A percentile compares a stretch with the other conserved stretches of the same genome.
Evolutionary conservation across 2,329 filamentous ascomycete genomes (phyloP).

Genomic region (Thielaviopsis punctulata): DNA sequence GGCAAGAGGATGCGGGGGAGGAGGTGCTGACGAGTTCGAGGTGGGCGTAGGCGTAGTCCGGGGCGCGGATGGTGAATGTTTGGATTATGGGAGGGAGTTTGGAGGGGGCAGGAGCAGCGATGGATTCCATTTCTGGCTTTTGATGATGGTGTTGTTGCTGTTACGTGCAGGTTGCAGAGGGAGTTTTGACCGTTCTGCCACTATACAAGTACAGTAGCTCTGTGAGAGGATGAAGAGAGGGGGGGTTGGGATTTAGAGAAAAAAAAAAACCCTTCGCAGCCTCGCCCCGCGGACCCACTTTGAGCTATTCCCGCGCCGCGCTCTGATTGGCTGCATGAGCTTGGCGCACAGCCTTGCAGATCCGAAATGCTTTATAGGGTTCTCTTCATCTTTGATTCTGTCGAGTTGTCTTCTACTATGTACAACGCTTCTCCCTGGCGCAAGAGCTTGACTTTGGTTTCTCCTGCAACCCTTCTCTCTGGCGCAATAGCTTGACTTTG

Average conservation of each 20-base stretch:
- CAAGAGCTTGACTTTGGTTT: too few species aligned
- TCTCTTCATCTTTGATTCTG: neutral
- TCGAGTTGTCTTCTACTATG: neutral
- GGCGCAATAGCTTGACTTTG: neutral
- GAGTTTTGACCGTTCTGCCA: too few species aligned
- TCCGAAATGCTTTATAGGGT: too few species aligned
- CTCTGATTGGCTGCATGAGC: neutral
- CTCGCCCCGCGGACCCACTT: neutral
- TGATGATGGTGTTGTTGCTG: neutral
- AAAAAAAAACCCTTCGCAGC: neutral
- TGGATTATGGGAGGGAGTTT: slow-evolving; percentile 25
- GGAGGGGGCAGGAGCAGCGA: slow-evolving; percentile 17
- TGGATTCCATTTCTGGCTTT: slow-evolving; percentile 11
- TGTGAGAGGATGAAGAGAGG: neutral
- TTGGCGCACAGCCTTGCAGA: neutral
- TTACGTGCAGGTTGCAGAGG: too few species aligned
- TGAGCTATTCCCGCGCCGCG: neutral
- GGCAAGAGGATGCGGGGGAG: slow-evolving; percentile 8
- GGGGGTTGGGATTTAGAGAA: neutral
- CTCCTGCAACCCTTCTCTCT: neutral
- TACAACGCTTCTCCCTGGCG: too few species aligned
- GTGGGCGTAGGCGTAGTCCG: slow-evolving; percentile 39
- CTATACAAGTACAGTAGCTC: too few species aligned
- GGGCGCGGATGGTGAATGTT: slow-evolving; percentile 32
- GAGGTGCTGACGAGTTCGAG: slow-evolving; percentile 28